phyloP scores from a whole-genome alignment of 1,284 basidiomycete species.

The Boletus smithii region DNA sequence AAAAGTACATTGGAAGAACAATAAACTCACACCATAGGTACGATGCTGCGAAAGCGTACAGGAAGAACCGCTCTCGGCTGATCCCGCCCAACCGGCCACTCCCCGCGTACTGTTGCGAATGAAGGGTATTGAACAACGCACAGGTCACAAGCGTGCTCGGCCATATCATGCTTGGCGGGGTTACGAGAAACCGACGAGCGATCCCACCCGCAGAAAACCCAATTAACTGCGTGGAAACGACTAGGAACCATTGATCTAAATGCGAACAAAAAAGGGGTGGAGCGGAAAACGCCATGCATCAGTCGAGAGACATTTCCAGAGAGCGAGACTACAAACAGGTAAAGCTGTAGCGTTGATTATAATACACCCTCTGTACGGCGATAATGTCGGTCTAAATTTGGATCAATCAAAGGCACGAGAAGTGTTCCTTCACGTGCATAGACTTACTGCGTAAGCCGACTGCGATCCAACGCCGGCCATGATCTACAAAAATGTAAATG shows the following conservation, averaged over 20 bases:
- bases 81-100: conserved; percentile 40
- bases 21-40: conserved; percentile 46
- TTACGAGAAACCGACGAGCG: conserved; percentile 43
- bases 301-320: conserved; percentile 1
- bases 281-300: background rate
- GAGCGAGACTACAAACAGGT: conserved; percentile 27
- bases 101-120: conserved; percentile 52
- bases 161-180: conserved; percentile 48
- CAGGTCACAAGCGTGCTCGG: conserved; percentile 50
- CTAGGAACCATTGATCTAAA: conserved; percentile 37
- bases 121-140: conserved; percentile 56
- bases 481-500: conserved; percentile 30
- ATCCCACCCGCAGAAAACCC: conserved; percentile 49
- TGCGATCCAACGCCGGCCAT: conserved; percentile 52
- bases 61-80: conserved; percentile 51
- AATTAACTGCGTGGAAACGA: conserved; percentile 44
- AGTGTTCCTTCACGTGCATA: background rate
- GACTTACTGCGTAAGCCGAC: conserved; percentile 42
- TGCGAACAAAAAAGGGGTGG: background rate
- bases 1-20: background rate
- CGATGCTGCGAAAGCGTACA: conserved; percentile 40
- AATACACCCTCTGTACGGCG: conserved; percentile 39
- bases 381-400: conserved; percentile 47
- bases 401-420: conserved; percentile 33
- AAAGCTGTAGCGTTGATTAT: conserved; percentile 35